phyloP scores from a whole-genome alignment of 2,329 filamentous ascomycete genomes.

The Hymenoscyphus fructigenus region DNA sequence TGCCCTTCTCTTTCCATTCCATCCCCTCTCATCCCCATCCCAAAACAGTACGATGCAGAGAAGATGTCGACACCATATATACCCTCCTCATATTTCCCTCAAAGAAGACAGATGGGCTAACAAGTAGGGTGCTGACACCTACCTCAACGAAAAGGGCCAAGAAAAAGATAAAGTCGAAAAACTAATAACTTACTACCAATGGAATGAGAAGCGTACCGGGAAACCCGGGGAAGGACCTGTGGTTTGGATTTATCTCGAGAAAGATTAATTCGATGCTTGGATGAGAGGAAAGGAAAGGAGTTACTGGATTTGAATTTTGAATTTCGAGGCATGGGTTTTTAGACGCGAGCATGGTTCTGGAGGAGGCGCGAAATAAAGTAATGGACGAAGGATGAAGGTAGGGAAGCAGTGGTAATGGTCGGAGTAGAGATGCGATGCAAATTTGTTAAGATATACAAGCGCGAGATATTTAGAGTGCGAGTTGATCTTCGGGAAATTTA shows the following conservation, averaged over 20 bases:
- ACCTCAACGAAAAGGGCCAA: constrained; percentile 41
- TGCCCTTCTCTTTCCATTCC: neutral
- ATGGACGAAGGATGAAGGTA: no score
- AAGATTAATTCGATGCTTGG: constrained; percentile 35
- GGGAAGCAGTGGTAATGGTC: no score
- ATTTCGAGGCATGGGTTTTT: no score
- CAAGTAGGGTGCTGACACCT: neutral
- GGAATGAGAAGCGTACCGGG: constrained; percentile 53
- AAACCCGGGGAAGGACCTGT: constrained; percentile 50
- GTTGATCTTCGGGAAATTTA: no score
- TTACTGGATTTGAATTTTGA: no score
- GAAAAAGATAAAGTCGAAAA: constrained; percentile 46
- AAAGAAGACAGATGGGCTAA: neutral
- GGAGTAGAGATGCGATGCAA: no score
- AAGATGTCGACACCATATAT: neutral
- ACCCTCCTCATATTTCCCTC: neutral
- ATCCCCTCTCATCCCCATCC: neutral
- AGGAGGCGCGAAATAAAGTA: no score
- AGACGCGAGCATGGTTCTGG: no score
- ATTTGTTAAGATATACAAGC: no score
- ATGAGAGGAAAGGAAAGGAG: no score
- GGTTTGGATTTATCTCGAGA: constrained; percentile 61
- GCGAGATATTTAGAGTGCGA: no score
- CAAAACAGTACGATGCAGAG: no score
- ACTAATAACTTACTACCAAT: constrained; percentile 57